These are phyloP conservation scores for Aphanoascus verrucosus DNA, from an alignment of 2,329 filamentous ascomycete genomes.

Conservation along the genomic window DNA sequence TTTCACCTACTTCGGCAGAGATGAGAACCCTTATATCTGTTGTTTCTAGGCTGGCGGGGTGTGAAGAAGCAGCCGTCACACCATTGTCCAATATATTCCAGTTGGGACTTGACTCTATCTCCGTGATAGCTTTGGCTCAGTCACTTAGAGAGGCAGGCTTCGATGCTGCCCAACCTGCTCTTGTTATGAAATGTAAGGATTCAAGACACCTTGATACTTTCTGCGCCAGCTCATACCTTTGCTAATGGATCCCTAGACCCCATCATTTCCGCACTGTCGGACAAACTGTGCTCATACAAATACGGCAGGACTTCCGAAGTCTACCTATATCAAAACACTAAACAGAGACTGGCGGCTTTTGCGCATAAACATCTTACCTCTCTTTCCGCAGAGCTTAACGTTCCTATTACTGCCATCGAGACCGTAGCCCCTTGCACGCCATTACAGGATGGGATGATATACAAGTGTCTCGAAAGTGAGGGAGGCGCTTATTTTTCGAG, in stretches of 20 bases:
- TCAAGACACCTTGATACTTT: conserved; percentile 22
- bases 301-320: conserved; percentile 7
- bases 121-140: conserved; percentile 59
- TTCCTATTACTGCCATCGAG: conserved; percentile 50
- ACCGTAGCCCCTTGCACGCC: conserved; percentile 72
- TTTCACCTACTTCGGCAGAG: conserved; percentile 32
- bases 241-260: conserved; percentile 21
- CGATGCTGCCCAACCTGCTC: conserved; percentile 48
- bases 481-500: conserved; percentile 62
- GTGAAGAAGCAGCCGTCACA: conserved; percentile 38
- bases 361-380: conserved; percentile 49
- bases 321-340: conserved; percentile 38
- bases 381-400: conserved; percentile 44
- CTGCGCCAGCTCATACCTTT: conserved; percentile 39
- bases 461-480: conserved; percentile 50
- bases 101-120: conserved; percentile 79
- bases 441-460: conserved; percentile 77
- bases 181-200: conserved; percentile 52
- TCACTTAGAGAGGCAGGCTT: conserved; percentile 55
- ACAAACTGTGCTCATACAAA: conserved; percentile 17
- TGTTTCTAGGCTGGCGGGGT: conserved; percentile 44
- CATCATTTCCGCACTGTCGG: conserved; percentile 32
- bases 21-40: conserved; percentile 40
- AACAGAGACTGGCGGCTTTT: conserved; percentile 54
- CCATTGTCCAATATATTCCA: conserved; percentile 65